Percentiles rank a stretch among this genome's conserved stretches.
Evolutionary conservation across 805 yeast species (phyloP).

Genomic region (Saturnispora zaruensis): DNA sequence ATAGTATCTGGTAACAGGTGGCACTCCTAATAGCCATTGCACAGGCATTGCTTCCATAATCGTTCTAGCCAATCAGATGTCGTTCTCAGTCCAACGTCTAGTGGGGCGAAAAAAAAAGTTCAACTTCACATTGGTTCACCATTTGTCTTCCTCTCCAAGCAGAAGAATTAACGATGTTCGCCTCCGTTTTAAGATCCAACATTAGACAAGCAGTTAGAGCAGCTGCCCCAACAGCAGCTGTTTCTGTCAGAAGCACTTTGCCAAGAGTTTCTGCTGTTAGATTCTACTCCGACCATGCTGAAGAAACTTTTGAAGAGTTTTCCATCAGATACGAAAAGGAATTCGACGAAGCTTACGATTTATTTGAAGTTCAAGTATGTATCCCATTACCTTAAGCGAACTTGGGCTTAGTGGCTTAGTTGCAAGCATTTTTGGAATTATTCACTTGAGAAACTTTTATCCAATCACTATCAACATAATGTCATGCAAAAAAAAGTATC

Average conservation of each 20-base stretch:
- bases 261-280: constrained; percentile 29
- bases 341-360: constrained; percentile 86
- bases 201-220: constrained; percentile 30
- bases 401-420: background rate
- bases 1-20: constrained; percentile 38
- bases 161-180: constrained; percentile 22
- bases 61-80: constrained; percentile 1
- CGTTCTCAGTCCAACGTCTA: background rate
- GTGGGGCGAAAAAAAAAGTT: constrained; percentile 1
- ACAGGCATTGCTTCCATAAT: constrained; percentile 31
- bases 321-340: constrained; percentile 87
- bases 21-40: constrained; percentile 35
- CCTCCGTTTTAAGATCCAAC: constrained; percentile 19
- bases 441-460: background rate
- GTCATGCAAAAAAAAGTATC: background rate
- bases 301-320: constrained; percentile 92
- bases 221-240: constrained; percentile 23
- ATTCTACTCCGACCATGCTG: constrained; percentile 76
- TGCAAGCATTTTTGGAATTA: background rate
- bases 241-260: constrained; percentile 15
- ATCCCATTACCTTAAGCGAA: background rate
- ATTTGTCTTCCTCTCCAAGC: background rate
- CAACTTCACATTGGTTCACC: background rate
- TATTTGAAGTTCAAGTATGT: constrained; percentile 65
- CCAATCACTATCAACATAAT: background rate